A percentile compares a stretch with the other conserved stretches of the same genome.
Evolutionary conservation across 768 basidiomycete genomes (phyloP).

Genomic region (Rhodotorula kratochvilovae): DNA sequence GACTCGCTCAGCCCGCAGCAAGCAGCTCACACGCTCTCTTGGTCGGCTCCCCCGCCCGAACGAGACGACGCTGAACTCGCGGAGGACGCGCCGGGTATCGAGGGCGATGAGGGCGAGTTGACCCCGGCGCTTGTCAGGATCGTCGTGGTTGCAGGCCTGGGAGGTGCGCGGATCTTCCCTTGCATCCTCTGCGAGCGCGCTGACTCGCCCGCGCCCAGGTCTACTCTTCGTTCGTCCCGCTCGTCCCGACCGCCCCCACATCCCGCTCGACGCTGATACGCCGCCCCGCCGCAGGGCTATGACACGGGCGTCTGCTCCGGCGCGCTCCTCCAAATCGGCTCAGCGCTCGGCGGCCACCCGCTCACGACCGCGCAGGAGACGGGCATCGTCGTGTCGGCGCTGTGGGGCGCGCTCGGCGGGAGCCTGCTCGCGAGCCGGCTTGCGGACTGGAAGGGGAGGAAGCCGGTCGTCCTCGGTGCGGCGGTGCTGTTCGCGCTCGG

Average conservation of each 20-base stretch:
- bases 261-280: too few relatives aligned
- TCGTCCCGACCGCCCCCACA: neutral
- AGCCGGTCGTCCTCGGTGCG: constrained; percentile 19
- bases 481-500: constrained; percentile 30
- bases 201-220: neutral
- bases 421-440: constrained; percentile 17
- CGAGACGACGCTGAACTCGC: neutral
- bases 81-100: neutral
- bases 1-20: neutral
- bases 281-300: constrained; percentile 11
- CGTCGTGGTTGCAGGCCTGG: constrained; percentile 18
- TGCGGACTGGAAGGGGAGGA: constrained; percentile 27
- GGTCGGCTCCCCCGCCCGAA: neutral
- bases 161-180: constrained; percentile 4
- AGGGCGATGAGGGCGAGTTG: neutral
- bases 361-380: constrained; percentile 24
- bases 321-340: constrained; percentile 14
- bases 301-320: constrained; percentile 34
- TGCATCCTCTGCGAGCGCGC: neutral
- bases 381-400: constrained; percentile 25
- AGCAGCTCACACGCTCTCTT: neutral
- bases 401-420: constrained; percentile 12
- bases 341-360: constrained; percentile 12
- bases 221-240: constrained; percentile 16
- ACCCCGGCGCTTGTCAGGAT: constrained; percentile 21